Conservation (phyloP, 176 grass and related monocot species). For the Leersia perrieri region DNA sequence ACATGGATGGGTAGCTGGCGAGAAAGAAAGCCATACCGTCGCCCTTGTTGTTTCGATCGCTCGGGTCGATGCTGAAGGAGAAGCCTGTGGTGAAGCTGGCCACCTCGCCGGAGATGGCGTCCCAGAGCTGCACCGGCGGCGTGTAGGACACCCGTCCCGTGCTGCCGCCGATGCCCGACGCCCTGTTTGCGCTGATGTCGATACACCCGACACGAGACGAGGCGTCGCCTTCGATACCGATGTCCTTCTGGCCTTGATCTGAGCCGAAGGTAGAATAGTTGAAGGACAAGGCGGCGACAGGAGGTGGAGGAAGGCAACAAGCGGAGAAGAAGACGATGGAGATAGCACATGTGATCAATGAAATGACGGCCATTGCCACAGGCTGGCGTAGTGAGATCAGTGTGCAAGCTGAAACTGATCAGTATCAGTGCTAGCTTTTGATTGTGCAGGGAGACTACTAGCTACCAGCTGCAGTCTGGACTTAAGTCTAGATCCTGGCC, state of each 20-base stretch:
- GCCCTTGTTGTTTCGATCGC: neutral
- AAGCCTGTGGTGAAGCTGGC: constrained; percentile 47
- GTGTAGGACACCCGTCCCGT: no score
- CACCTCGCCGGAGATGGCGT: neutral
- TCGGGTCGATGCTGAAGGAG: constrained; percentile 26
- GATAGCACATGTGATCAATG: no score
- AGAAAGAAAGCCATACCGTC: constrained; percentile 69
- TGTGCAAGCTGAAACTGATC: no score
- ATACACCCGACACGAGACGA: neutral
- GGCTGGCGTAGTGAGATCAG: no score
- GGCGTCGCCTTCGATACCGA: neutral
- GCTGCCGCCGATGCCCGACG: no score
- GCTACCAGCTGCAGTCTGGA: no score
- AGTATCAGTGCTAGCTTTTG: no score
- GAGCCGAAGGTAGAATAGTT: neutral
- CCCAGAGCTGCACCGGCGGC: no score
- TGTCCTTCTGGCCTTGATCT: rapidly evolving
- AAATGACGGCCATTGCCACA: no score
- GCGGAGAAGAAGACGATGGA: neutral
- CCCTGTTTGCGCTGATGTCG: neutral
- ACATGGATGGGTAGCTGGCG: neutral
- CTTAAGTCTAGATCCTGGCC: no score
- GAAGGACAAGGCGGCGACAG: neutral
- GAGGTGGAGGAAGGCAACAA: neutral
- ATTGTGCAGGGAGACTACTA: no score